phyloP scores from a whole-genome alignment of 1,284 basidiomycete species.

The Schizopora paradoxa region DNA sequence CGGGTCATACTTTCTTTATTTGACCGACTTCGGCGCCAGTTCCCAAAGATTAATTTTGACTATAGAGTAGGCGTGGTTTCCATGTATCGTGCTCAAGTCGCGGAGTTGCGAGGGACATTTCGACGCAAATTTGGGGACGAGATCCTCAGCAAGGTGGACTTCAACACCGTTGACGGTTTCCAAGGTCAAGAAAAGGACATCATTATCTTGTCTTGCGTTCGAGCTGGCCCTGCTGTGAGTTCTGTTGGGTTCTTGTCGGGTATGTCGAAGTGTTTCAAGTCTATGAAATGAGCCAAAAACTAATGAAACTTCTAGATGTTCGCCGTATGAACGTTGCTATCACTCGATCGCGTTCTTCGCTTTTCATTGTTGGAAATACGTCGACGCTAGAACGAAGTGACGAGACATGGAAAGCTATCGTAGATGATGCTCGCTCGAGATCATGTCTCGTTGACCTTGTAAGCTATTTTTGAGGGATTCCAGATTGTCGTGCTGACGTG shows the following conservation, averaged over 20 bases:
- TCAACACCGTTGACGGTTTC: constrained; percentile 98
- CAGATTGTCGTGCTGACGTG: not conserved
- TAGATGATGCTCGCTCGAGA: constrained; percentile 67
- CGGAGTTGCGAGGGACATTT: constrained; percentile 73
- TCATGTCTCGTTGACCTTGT: constrained; percentile 47
- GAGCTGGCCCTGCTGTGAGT: constrained; percentile 77
- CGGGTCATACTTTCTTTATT: constrained; percentile 79
- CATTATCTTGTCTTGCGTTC: constrained; percentile 92
- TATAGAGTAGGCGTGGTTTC: constrained; percentile 87
- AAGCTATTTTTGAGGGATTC: constrained; percentile 21
- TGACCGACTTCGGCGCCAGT: constrained; percentile 66
- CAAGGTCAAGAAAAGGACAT: constrained; percentile 98
- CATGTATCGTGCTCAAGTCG: constrained; percentile 93
- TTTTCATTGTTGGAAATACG: constrained; percentile 92
- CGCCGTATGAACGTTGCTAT: constrained; percentile 97
- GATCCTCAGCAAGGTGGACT: constrained; percentile 76
- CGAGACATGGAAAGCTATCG: constrained; percentile 71
- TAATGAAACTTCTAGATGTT: constrained; percentile 43
- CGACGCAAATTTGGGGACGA: constrained; percentile 66
- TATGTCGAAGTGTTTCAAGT: constrained; percentile 25
- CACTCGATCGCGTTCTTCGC: constrained; percentile 89
- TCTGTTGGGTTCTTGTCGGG: constrained; percentile 87
- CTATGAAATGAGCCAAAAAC: constrained; percentile 15
- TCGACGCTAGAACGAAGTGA: constrained; percentile 85
- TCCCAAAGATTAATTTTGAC: constrained; percentile 59